phyloP scores from a whole-genome alignment of 192 early-diverging fungal genomes.

The Allomyces macrogynus region DNA sequence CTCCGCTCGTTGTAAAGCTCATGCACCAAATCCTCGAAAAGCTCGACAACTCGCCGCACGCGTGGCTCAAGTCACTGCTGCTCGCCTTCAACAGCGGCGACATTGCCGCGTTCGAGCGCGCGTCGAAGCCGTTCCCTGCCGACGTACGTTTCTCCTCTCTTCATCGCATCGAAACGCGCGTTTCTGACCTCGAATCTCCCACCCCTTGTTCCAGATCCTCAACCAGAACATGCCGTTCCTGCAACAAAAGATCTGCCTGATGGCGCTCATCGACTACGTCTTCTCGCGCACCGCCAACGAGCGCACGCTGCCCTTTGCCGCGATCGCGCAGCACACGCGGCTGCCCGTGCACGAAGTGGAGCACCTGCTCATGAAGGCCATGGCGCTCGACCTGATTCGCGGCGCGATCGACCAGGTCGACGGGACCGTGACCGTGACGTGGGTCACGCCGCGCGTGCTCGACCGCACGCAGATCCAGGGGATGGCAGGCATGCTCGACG shows the following conservation, averaged over 20 bases:
- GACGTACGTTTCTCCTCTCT: conserved; percentile 16
- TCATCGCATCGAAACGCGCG: too few relatives aligned
- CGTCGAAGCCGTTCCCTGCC: conserved; percentile 45
- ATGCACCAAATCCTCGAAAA: conserved; percentile 74
- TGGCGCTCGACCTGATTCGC: conserved; percentile 75
- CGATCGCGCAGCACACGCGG: conserved; percentile 63
- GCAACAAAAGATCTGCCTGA: conserved; percentile 88
- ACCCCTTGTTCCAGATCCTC: too few relatives aligned
- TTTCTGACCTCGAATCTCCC: too few relatives aligned
- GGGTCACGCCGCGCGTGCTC: conserved; percentile 96
- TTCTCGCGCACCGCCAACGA: conserved; percentile 63
- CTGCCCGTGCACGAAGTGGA: conserved; percentile 71
- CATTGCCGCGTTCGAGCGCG: conserved; percentile 75
- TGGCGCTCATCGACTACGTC: conserved; percentile 86
- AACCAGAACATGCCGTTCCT: conserved; percentile 51
- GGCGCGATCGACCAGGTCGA: conserved; percentile 95
- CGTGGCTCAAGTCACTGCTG: conserved; percentile 76
- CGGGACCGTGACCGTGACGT: conserved; percentile 63
- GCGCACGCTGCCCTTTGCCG: conserved; percentile 54
- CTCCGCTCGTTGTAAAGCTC: conserved; percentile 29
- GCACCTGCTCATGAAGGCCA: conserved; percentile 93
- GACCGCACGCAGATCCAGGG: conserved; percentile 71
- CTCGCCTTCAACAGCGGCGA: conserved; percentile 83
- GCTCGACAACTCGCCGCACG: conserved; percentile 49
- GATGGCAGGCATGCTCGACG: conserved; percentile 56